phyloP scores from a whole-genome alignment of 1,139 yeast species.

The Suhomyces taliae region DNA sequence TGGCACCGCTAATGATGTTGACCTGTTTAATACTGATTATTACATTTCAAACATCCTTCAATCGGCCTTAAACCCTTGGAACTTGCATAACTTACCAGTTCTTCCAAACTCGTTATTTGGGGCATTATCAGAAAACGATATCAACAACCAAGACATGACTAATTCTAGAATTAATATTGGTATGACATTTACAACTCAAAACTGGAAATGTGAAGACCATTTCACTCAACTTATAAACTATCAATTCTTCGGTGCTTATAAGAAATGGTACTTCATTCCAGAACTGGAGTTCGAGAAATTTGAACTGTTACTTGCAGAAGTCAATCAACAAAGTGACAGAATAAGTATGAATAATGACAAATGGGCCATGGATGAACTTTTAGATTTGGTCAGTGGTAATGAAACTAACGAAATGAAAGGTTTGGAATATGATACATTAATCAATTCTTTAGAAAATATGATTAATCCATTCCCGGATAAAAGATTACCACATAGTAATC shows the following conservation, averaged over 20 bases:
- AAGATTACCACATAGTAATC: constrained; percentile 27
- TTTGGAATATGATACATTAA: constrained; percentile 26
- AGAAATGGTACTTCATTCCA: constrained; percentile 80
- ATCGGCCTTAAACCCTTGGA: constrained; percentile 59
- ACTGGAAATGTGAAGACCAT: constrained; percentile 80
- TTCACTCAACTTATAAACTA: constrained; percentile 66
- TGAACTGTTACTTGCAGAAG: constrained; percentile 43
- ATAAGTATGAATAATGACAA: constrained; percentile 25
- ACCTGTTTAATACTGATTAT: constrained; percentile 24
- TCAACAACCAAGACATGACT: constrained; percentile 43
- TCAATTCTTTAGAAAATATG: constrained; percentile 32
- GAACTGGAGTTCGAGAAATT: constrained; percentile 65
- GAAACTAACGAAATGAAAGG: constrained; percentile 7
- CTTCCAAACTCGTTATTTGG: constrained; percentile 54
- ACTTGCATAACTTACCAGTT: constrained; percentile 63
- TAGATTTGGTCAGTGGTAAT: constrained; percentile 14
- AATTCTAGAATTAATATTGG: constrained; percentile 43
- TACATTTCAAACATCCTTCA: constrained; percentile 23
- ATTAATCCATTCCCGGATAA: constrained; percentile 26
- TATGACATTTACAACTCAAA: constrained; percentile 67
- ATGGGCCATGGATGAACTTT: constrained; percentile 22
- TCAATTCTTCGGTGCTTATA: constrained; percentile 68
- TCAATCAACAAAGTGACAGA: constrained; percentile 17
- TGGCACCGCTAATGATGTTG: constrained; percentile 13
- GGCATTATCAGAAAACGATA: constrained; percentile 33